These are phyloP conservation scores for Nannizziopsis barbatae DNA, from an alignment of 2,329 filamentous ascomycete genomes.

Conservation along the genomic window DNA sequence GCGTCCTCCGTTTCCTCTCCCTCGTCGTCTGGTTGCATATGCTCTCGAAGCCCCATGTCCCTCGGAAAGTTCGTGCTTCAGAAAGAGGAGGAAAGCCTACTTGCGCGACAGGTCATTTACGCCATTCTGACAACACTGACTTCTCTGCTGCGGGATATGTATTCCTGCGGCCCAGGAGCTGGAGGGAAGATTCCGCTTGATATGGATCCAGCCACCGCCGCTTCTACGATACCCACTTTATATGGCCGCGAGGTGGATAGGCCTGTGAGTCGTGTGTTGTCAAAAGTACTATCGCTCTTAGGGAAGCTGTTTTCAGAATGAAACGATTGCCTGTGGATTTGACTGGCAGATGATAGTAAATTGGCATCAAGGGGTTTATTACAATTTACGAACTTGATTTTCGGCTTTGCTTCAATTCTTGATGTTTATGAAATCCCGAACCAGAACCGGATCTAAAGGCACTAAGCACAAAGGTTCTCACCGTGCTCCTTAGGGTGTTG, in stretches of 20 bases:
- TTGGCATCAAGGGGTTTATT: too few relatives aligned
- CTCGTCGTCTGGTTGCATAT: background rate
- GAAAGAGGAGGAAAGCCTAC: background rate
- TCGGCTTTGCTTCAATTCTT: too few relatives aligned
- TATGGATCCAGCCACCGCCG: background rate
- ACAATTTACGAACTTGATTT: too few relatives aligned
- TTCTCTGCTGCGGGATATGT: background rate
- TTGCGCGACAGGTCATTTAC: background rate
- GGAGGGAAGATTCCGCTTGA: background rate
- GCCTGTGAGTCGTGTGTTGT: background rate
- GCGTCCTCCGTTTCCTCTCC: background rate
- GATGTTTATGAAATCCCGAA: too few relatives aligned
- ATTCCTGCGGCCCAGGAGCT: background rate
- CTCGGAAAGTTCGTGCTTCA: background rate
- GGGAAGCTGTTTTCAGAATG: background rate
- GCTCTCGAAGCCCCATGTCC: background rate
- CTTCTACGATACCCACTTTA: background rate
- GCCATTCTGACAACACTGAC: background rate
- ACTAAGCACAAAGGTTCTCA: too few relatives aligned
- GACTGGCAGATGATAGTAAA: too few relatives aligned
- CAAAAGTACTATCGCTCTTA: background rate
- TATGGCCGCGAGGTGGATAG: conserved; percentile 1
- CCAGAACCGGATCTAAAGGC: too few relatives aligned
- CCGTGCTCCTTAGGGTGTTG: too few relatives aligned
- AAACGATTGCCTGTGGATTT: background rate